Evolutionary conservation across 306 rosid genomes (phyloP).

Genomic region (Cucurbita moschata): DNA sequence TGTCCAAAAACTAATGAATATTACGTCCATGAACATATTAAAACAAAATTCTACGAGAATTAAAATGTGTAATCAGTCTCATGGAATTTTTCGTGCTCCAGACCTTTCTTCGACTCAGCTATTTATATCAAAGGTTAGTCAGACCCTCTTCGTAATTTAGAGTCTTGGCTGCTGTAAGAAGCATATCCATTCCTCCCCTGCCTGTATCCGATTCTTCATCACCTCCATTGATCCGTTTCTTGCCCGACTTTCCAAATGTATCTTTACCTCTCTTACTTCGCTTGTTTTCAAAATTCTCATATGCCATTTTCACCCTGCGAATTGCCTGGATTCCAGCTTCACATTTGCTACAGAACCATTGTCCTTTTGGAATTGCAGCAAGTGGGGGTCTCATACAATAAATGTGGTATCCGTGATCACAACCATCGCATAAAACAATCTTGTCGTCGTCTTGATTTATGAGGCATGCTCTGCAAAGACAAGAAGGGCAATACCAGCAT

Average conservation of each 20-base stretch:
- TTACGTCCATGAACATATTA: not conserved
- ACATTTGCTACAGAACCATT: slow-evolving; percentile 81
- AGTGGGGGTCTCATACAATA: slow-evolving; percentile 69
- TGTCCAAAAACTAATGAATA: not conserved
- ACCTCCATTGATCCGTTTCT: slow-evolving; percentile 17
- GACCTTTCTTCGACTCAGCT: not conserved
- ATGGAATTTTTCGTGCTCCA: not conserved
- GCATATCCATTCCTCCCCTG: slow-evolving; percentile 79
- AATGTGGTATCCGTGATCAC: slow-evolving; percentile 81
- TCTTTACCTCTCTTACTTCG: slow-evolving; percentile 18
- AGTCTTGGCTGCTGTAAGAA: slow-evolving; percentile 62
- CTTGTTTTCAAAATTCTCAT: slow-evolving; percentile 26
- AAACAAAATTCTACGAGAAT: slow-evolving; percentile 1
- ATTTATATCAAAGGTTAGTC: slow-evolving; percentile 12
- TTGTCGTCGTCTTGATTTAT: slow-evolving; percentile 45
- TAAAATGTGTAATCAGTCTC: not conserved
- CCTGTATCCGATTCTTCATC: slow-evolving; percentile 31
- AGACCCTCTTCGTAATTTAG: slow-evolving; percentile 43
- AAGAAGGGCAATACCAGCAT: slow-evolving; percentile 86
- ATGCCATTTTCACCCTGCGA: slow-evolving; percentile 32
- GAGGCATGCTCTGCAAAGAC: slow-evolving; percentile 70
- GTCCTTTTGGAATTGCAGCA: slow-evolving; percentile 42
- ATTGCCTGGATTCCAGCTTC: slow-evolving; percentile 44
- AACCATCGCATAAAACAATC: slow-evolving; percentile 81
- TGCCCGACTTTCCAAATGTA: slow-evolving; percentile 17